Evolutionary conservation across 129 eudicot genomes (phyloP).

Genomic region (Centella asiatica): DNA sequence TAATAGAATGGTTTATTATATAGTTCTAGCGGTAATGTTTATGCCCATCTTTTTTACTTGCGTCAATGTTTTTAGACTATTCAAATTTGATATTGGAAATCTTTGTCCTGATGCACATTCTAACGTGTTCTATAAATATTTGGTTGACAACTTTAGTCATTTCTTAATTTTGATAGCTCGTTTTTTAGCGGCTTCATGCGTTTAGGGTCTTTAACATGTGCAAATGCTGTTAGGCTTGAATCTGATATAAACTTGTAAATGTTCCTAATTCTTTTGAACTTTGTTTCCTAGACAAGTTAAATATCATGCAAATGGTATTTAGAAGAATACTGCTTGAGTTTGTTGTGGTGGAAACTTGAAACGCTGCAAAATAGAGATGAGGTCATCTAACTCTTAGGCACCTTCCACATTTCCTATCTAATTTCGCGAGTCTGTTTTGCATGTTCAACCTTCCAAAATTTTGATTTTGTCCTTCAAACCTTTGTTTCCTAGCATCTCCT

Average conservation of each 20-base stretch:
- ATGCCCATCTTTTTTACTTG: not conserved
- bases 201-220: not conserved
- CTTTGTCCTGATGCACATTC: not conserved
- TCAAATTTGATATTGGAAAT: not conserved
- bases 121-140: not conserved
- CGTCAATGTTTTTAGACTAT: not conserved
- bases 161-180: too few relatives aligned
- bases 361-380: slow-evolving; percentile 7
- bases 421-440: slow-evolving; percentile 15
- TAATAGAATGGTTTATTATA: not conserved
- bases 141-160: not conserved
- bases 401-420: slow-evolving; percentile 17
- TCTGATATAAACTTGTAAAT: too few relatives aligned
- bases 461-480: not conserved
- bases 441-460: not conserved
- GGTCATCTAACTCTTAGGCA: not conserved
- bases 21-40: not conserved
- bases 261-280: too few relatives aligned
- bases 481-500: not conserved
- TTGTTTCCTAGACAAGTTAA: too few relatives aligned
- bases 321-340: not conserved
- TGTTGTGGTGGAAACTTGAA: not conserved
- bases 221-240: too few relatives aligned
- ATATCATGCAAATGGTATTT: not conserved
- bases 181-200: too few relatives aligned